phyloP scores from a whole-genome alignment of 768 basidiomycete species.

The Coprinopsis sp. region DNA sequence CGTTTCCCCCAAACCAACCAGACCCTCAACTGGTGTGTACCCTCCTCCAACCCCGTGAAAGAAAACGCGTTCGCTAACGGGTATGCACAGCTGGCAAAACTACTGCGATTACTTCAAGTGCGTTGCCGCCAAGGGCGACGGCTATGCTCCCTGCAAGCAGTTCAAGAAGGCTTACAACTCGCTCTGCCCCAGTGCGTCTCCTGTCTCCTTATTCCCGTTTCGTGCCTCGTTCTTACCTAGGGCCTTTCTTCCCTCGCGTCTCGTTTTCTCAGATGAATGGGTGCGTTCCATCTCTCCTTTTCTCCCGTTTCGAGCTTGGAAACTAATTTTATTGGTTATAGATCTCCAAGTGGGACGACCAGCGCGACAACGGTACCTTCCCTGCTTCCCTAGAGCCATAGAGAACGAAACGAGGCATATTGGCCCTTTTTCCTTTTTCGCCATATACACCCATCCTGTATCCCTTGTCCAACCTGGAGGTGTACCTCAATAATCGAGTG shows the following conservation, averaged over 20 bases:
- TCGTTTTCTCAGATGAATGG: constrained; percentile 84
- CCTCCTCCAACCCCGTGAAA: constrained; percentile 4
- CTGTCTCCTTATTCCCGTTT: background rate
- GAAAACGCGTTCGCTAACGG: constrained; percentile 2
- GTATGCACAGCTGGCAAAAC: constrained; percentile 77
- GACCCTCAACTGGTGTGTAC: constrained; percentile 85
- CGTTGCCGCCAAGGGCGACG: constrained; percentile 93
- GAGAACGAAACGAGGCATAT: constrained; percentile 7
- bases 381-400: constrained; percentile 79
- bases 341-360: constrained; percentile 91
- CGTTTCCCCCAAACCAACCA: constrained; percentile 92
- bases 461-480: too few relatives aligned
- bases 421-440: constrained; percentile 1
- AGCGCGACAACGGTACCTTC: constrained; percentile 90
- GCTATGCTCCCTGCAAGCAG: constrained; percentile 97
- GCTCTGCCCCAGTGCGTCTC: constrained; percentile 88
- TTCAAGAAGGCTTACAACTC: constrained; percentile 96
- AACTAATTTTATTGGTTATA: constrained; percentile 26
- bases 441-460: too few relatives aligned
- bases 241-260: constrained; percentile 1
- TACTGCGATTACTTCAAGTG: constrained; percentile 99
- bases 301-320: constrained; percentile 1
- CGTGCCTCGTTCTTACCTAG: background rate
- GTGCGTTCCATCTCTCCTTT: constrained; percentile 36
- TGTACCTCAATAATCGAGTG: too few relatives aligned